Evolutionary conservation across 371 early-diverging fungal genomes (phyloP).

Genomic region (Mucor saturninus): DNA sequence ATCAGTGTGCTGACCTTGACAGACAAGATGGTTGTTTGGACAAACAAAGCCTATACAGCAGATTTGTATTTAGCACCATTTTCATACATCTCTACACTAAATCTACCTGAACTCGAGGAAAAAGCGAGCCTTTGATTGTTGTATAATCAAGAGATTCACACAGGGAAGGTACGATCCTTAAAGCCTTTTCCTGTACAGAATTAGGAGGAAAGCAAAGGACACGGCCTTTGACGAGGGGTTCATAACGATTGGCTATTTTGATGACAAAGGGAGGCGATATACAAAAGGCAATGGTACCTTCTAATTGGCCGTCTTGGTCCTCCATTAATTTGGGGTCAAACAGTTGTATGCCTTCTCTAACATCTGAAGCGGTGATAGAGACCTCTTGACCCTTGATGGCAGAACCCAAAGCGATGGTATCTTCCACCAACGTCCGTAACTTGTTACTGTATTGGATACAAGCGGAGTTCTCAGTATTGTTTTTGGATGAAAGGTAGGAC

Average conservation of each 20-base stretch:
- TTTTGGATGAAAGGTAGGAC: conserved; percentile 14
- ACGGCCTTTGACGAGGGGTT: conserved; percentile 48
- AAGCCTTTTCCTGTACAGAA: too few relatives aligned
- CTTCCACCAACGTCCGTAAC: conserved; percentile 39
- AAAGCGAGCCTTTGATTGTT: too few relatives aligned
- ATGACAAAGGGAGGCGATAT: conserved; percentile 54
- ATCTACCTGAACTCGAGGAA: too few relatives aligned
- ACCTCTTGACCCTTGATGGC: conserved; percentile 56
- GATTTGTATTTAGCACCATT: too few relatives aligned
- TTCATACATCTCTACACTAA: too few relatives aligned
- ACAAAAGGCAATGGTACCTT: conserved; percentile 47
- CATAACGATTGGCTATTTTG: conserved; percentile 24
- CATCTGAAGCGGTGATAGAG: conserved; percentile 42
- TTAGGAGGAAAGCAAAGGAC: conserved; percentile 35
- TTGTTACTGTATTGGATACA: conserved; percentile 34
- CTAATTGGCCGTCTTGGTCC: conserved; percentile 42
- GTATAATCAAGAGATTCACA: too few relatives aligned
- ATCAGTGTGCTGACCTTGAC: too few relatives aligned
- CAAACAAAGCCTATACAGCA: too few relatives aligned
- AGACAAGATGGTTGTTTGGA: too few relatives aligned
- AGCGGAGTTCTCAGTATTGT: background rate
- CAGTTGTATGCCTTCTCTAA: conserved; percentile 39
- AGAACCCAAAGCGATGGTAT: conserved; percentile 40
- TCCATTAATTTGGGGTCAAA: conserved; percentile 45
- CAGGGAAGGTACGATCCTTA: too few relatives aligned